Evolutionary conservation across 106 monocot genomes (phyloP), one percentile per base, ranked within the genome.

Genomic region (Cymbidium sinense): DNA sequence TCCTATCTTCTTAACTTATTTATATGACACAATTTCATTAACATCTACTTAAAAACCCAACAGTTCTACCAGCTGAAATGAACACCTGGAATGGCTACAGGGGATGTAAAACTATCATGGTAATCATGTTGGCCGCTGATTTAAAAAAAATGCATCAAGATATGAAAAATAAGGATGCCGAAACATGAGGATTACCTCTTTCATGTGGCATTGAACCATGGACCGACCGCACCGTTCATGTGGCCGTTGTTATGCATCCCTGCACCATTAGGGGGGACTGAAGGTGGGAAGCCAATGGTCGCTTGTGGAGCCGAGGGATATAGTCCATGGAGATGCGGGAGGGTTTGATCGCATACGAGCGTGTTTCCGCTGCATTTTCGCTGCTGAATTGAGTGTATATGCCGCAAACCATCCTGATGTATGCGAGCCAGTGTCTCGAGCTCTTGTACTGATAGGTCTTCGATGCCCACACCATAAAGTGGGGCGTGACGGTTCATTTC

Each of bases 401-500:
- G 84, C 43, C 80, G 64, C 25, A 96, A 86, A 1, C 93, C 91
- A 15, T 89, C 91, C 73, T 96, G 93, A 12, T 96, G 96, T 73
- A 96, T 93, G 4, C 78, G 82, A 4, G 88, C 52, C 2, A 96
- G 75, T 25, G 93, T 93, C 75, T 93, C 96, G 6, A 96, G 93
- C 82, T 96, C 93, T n/a, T 87, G 80, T 75, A 79, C 61, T 1
- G 91, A 91, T 44, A 96, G 54, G 36, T 85, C 77, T 67, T 96
- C 96, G 28, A 96, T 28, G 75, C 96, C 96, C 2, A 79, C 93
- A 47, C 96, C 91, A 62, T 93, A 96, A 35, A 96, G 83, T 11
- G 93, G 96, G 30, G 91, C 96, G 82, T 96, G 96, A 18, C 96
- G 93, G 4, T 88, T 81, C 88, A 96, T 91, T 77, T 93, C 93